Percentiles rank a stretch among this genome's conserved stretches.
phyloP scores from a whole-genome alignment of 169 alveolate genomes.

The Babesia bigemina region DNA sequence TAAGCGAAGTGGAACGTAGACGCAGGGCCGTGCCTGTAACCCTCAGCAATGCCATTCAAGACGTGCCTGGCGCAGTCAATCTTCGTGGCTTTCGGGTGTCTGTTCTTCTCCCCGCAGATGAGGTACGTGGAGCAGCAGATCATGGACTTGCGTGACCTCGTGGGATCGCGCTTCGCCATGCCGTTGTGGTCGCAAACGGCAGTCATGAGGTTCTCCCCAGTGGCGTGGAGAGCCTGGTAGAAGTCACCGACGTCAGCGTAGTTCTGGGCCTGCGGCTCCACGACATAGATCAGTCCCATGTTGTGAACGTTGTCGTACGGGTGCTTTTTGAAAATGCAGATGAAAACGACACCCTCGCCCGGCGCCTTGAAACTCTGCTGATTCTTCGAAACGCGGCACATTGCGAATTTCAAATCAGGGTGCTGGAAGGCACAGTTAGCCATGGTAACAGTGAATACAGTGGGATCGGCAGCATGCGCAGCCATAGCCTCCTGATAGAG shows the following conservation, averaged over 20 bases:
- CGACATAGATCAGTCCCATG: conserved; percentile 73
- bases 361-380: conserved; percentile 48
- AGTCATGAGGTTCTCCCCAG: conserved; percentile 81
- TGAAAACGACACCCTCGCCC: conserved; percentile 61
- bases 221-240: conserved; percentile 69
- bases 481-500: conserved; percentile 35
- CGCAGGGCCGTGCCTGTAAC: conserved; percentile 83
- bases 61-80: conserved; percentile 75
- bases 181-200: conserved; percentile 84
- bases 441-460: conserved; percentile 19
- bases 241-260: conserved; percentile 65
- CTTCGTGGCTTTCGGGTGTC: conserved; percentile 68
- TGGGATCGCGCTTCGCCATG: conserved; percentile 75
- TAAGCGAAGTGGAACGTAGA: conserved; percentile 82
- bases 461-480: conserved; percentile 15
- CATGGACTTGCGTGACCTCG: conserved; percentile 67
- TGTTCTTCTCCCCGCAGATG: conserved; percentile 67
- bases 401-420: conserved; percentile 44
- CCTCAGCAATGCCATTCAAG: conserved; percentile 76
- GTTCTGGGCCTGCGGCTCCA: conserved; percentile 74
- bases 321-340: conserved; percentile 52
- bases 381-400: conserved; percentile 62
- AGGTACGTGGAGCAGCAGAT: conserved; percentile 74
- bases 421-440: conserved; percentile 31
- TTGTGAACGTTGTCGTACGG: conserved; percentile 60